Evolutionary conservation across 768 basidiomycete species (phyloP), one percentile per base, ranked within the genome.

Genomic region (Clitopilus hobsonii): DNA sequence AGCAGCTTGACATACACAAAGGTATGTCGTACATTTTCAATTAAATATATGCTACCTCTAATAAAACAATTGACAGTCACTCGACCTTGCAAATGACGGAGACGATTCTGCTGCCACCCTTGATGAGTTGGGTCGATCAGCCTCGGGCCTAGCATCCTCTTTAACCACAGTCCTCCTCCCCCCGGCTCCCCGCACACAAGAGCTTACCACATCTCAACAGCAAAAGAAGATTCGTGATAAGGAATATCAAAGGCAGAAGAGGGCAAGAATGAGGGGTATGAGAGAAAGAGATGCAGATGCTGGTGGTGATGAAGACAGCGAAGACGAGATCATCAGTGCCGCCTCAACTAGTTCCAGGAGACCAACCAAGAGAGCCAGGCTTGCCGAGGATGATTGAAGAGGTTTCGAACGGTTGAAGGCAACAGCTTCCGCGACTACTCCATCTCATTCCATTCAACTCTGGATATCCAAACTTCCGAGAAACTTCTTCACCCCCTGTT

Each of bases 101-200:
- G 88, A 89, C 52, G 84, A 85, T 57, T 71, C 72, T 23, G 63
- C 66, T 2, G 67, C 69, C 3, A 77, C 80, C n/a, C 79, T 74
- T 26, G 88, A 90, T 38, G 88, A 90, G 45, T 81, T 76, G 58
- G 22, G 22, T 18, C n/a, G 22, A 20, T 45, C 41, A 10, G 72
- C 76, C 52, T 85, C 85, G 53, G 83, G 84, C 56, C 75, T 85
- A n/a, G 86, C 84, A 2, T 80, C 86, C 14, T 45, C 41, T 23
- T 87, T 90, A 29, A 89, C 88, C 3, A 91, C 89, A 4, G 87
- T 91, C 32, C 80, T 88, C 28, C 81, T 91, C 0, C 88, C 88
- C 2, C 87, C 89, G 20, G 88, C 89, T 4, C 79, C 87, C 16
- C 75, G 83, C 49, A 73, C 74, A 8, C 84, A 86, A 59, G 89